A percentile compares a stretch with the other conserved stretches of the same genome.
Conservation (phyloP, 139 green algal species). For the Monoraphidium neglectum region DNA sequence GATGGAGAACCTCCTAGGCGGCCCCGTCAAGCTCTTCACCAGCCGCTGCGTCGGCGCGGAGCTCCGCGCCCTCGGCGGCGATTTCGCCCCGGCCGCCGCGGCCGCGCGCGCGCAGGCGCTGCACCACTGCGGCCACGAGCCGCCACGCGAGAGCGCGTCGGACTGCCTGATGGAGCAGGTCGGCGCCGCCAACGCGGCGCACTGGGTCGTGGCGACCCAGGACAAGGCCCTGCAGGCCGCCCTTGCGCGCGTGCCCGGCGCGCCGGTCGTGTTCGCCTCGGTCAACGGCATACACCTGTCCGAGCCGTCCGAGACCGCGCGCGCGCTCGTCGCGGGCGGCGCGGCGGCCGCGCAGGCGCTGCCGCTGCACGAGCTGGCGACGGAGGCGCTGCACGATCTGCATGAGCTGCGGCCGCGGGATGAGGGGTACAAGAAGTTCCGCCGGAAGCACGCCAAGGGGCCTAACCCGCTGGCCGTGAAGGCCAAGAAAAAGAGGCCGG, state of each 20-base stretch:
- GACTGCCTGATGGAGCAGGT: conserved; percentile 58
- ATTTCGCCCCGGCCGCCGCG: conserved; percentile 29
- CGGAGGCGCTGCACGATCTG: conserved; percentile 20
- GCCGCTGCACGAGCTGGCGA: conserved; percentile 28
- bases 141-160: conserved; percentile 30
- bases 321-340: conserved; percentile 27
- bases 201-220: conserved; percentile 53
- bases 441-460: conserved; percentile 19
- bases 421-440: conserved; percentile 26
- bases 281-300: conserved; percentile 64
- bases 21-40: conserved; percentile 58
- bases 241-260: conserved; percentile 21
- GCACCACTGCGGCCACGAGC: conserved; percentile 67
- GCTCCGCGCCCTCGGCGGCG: conserved; percentile 54
- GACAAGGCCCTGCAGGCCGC: conserved; percentile 33
- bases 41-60: conserved; percentile 68
- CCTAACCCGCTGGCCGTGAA: conserved; percentile 29
- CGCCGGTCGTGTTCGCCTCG: conserved; percentile 50
- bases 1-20: conserved; percentile 61
- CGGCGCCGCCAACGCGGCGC: conserved; percentile 22
- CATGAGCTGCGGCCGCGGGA: conserved; percentile 24
- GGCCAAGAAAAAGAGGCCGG: conserved; percentile 1
- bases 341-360: conserved; percentile 14
- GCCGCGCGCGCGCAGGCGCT: conserved; percentile 35
- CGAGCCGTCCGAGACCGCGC: conserved; percentile 37